phyloP scores from a whole-genome alignment of 352 stramenopile genomes.

The Phytophthora pinifolia region DNA sequence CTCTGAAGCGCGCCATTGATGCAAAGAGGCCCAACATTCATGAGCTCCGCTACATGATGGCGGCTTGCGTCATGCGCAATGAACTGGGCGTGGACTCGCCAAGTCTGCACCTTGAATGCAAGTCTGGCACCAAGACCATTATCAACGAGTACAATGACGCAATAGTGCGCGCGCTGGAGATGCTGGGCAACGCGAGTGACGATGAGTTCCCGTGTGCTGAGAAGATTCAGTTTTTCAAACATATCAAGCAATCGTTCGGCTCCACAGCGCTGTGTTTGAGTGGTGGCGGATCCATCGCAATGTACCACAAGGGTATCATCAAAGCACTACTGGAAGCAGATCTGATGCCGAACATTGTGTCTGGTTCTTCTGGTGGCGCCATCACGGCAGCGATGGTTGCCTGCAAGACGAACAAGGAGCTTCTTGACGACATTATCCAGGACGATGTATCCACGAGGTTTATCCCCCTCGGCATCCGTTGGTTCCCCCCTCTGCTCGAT shows the following conservation, averaged over 20 bases:
- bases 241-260: conserved; percentile 84
- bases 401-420: conserved; percentile 87
- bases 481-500: conserved; percentile 81
- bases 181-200: conserved; percentile 33
- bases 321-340: conserved; percentile 87
- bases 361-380: conserved; percentile 90
- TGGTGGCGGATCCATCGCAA: conserved; percentile 90
- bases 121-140: conserved; percentile 63
- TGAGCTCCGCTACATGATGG: conserved; percentile 66
- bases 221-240: conserved; percentile 55
- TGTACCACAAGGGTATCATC: conserved; percentile 96
- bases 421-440: conserved; percentile 63
- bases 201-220: conserved; percentile 24
- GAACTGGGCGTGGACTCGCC: conserved; percentile 61
- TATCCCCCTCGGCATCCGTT: conserved; percentile 60
- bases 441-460: conserved; percentile 62
- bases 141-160: conserved; percentile 59
- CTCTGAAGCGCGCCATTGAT: conserved; percentile 31
- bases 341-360: conserved; percentile 92
- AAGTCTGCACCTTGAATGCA: conserved; percentile 54
- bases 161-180: conserved; percentile 44
- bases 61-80: conserved; percentile 65
- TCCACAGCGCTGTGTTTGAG: conserved; percentile 92
- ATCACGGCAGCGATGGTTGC: conserved; percentile 89
- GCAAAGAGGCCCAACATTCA: conserved; percentile 36